Evolutionary conservation across 2,329 filamentous ascomycete species (phyloP), one percentile per base, ranked within the genome.

Genomic region (Zymoseptoria pseudotritici): DNA sequence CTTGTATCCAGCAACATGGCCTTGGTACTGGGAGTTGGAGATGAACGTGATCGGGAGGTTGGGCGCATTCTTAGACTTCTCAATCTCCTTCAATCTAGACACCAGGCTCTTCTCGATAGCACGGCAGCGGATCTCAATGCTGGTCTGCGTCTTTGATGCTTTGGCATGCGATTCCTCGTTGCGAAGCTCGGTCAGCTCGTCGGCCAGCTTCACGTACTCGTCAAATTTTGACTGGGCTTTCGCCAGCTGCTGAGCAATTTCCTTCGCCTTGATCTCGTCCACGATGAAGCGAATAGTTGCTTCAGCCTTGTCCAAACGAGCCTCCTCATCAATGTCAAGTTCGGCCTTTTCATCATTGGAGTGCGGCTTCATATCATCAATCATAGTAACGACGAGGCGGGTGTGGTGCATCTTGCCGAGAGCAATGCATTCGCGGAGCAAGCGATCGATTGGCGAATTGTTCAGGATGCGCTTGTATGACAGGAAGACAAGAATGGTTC

Each of bases 11-110:
- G 26, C 24, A 8, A 65, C 24, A 49, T 67, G 60, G 49, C 61
- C 42, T 53, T 65, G 65, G 50, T 67, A 67, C 9, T 61, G 56
- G 8, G 50, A 51, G 57, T 64, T 67, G 8, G 64, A 66, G 17
- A 67, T 54, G 31, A 58, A 65, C 55, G 58, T 60, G 22, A 65
- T 56, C 11, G 56, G 55, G 9, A 64, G 50, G 7, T 62, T 58
- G 19, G 63, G 63, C 0, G 54, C 50, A n/a, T 52, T 29, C 26
- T 61, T 61, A 7, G 57, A 57, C 26, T 63, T 59, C 11, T 61
- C 55, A 17, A 59, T 55, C 9, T 46, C 57, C 24, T 51, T 42
- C 21, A 58, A 56, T 0, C 61, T 22, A 22, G 46, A 52, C 2
- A 31, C 11, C 17, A 55, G 8, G 11, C 31, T 31, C 8, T 52